These are phyloP conservation scores for Aurifilum marmelostoma DNA, from an alignment of 2,329 filamentous ascomycete species.

Conservation along the genomic window DNA sequence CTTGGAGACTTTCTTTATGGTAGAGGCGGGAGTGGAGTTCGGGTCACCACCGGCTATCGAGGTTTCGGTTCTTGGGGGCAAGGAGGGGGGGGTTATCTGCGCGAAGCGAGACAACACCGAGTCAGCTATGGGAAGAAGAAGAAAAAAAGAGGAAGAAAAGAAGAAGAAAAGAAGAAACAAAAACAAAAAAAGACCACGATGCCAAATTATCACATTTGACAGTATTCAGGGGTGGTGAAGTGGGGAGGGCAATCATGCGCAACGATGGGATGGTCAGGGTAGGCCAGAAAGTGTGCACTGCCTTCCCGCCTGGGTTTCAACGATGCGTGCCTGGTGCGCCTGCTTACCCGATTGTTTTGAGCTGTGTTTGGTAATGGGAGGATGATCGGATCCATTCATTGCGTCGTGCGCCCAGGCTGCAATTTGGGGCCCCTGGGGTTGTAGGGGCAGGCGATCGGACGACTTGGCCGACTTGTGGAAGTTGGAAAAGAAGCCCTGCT, in stretches of 20 bases:
- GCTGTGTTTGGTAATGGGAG: constrained; percentile 36
- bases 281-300: neutral
- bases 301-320: constrained; percentile 7
- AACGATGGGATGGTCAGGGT: neutral
- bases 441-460: constrained; percentile 39
- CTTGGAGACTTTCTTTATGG: constrained; percentile 50
- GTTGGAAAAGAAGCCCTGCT: constrained; percentile 55
- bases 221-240: neutral
- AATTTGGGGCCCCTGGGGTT: constrained; percentile 31
- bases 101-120: constrained; percentile 31
- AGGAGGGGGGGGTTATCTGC: constrained; percentile 40
- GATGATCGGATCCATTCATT: constrained; percentile 35
- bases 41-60: constrained; percentile 54
- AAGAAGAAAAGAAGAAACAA: neutral
- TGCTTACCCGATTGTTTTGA: constrained; percentile 40
- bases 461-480: constrained; percentile 53
- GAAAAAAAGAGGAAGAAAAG: neutral
- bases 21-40: constrained; percentile 31
- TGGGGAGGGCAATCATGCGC: neutral
- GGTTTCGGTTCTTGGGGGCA: constrained; percentile 55
- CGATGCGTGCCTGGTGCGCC: neutral
- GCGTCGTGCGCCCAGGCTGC: constrained; percentile 21
- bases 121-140: constrained; percentile 16
- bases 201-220: neutral
- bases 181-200: neutral